phyloP scores from a whole-genome alignment of 371 early-diverging fungal species.

The Haplosporangium sp. region DNA sequence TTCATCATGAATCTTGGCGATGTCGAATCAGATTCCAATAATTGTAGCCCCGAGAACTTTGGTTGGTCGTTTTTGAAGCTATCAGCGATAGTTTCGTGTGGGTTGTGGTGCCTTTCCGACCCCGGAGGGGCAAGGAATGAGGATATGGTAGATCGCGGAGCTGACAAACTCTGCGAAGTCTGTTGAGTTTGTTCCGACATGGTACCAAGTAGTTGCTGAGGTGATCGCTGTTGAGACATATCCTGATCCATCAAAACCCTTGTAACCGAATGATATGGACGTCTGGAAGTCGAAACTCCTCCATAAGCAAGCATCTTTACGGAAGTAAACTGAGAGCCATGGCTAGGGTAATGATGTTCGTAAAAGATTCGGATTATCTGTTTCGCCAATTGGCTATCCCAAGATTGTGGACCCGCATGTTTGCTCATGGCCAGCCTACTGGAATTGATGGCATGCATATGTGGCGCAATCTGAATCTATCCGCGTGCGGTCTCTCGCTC shows the following conservation, averaged over 20 bases:
- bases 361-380: conserved; percentile 30
- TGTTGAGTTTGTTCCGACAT: not conserved
- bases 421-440: conserved; percentile 16
- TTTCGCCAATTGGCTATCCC: conserved; percentile 41
- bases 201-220: not conserved
- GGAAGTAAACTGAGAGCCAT: not conserved
- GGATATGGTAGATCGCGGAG: conserved; percentile 5
- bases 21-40: conserved; percentile 3
- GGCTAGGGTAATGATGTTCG: conserved; percentile 11
- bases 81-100: conserved; percentile 43
- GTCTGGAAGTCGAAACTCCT: not conserved
- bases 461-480: not conserved
- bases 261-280: conserved; percentile 6
- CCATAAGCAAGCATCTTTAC: conserved; percentile 3
- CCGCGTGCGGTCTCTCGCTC: not conserved
- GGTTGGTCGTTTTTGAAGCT: conserved; percentile 9
- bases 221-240: not conserved
- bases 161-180: not conserved
- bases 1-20: conserved; percentile 18
- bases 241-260: not conserved
- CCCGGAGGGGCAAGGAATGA: conserved; percentile 38
- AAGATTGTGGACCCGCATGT: conserved; percentile 12
- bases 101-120: conserved; percentile 24
- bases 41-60: not conserved
- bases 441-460: conserved; percentile 40